Evolutionary conservation across 108 stramenopile genomes (phyloP).

Genomic region (Nannochloropsis gaditana): DNA sequence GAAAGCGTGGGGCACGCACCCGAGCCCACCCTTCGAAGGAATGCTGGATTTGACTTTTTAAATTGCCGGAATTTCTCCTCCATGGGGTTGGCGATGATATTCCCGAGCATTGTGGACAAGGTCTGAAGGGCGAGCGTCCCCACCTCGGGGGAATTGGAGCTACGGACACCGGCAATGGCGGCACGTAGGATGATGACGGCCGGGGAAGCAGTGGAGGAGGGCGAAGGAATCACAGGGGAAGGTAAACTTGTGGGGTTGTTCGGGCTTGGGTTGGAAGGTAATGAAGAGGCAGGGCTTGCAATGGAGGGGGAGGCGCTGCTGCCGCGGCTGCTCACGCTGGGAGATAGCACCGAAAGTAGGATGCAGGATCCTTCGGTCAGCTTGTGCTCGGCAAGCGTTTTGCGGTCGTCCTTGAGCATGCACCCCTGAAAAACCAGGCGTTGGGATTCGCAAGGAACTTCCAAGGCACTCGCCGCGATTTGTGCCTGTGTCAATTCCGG

Average conservation of each 20-base stretch:
- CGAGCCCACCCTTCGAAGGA: conserved; percentile 62
- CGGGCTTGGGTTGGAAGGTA: not conserved
- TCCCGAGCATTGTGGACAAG: conserved; percentile 61
- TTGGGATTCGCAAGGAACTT: conserved; percentile 59
- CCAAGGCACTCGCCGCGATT: conserved; percentile 46
- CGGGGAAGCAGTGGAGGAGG: conserved; percentile 4
- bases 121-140: conserved; percentile 63
- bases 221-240: not conserved
- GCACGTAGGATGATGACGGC: conserved; percentile 44
- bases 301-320: not conserved
- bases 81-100: conserved; percentile 66
- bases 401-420: conserved; percentile 58
- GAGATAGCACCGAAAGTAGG: conserved; percentile 66
- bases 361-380: conserved; percentile 65
- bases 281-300: not conserved
- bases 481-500: not conserved
- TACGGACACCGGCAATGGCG: conserved; percentile 56
- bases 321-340: not conserved
- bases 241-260: not conserved
- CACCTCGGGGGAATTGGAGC: conserved; percentile 45
- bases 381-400: conserved; percentile 61
- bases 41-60: conserved; percentile 66
- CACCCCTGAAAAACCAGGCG: conserved; percentile 72
- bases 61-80: conserved; percentile 79
- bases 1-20: conserved; percentile 28